A percentile compares a stretch with the other conserved stretches of the same genome.
Conservation (phyloP, 2,329 filamentous ascomycete genomes). For the Paracorniculantispora psalliotae region DNA sequence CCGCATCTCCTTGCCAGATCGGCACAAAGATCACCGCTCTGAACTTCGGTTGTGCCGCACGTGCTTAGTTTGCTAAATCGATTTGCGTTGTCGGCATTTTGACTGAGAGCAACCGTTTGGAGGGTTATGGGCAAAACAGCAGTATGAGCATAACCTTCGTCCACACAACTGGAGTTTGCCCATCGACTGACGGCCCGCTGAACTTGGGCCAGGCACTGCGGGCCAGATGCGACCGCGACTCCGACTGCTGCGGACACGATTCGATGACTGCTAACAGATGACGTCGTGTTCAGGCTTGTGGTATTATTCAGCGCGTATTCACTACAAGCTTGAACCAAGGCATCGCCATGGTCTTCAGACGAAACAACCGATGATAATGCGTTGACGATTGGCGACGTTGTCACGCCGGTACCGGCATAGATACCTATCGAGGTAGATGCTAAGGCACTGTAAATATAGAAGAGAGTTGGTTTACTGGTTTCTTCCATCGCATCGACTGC, state of each 20-base stretch:
- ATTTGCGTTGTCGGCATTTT: conserved; percentile 8
- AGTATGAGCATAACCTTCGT: conserved; percentile 17
- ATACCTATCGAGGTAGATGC: conserved; percentile 16
- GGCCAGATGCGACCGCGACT: conserved; percentile 17
- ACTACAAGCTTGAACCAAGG: not conserved
- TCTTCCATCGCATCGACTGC: not conserved
- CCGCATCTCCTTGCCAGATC: not conserved
- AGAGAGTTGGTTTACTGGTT: not conserved
- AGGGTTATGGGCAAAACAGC: conserved; percentile 19
- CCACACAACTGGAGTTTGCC: conserved; percentile 25
- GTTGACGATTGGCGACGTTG: conserved; percentile 10
- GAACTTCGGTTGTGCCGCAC: not conserved
- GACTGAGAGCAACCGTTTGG: conserved; percentile 21
- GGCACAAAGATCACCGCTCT: not conserved
- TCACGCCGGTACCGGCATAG: conserved; percentile 19
- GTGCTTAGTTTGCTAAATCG: conserved; percentile 2
- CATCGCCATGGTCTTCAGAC: not conserved
- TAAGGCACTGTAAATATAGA: not conserved
- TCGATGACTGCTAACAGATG: conserved; percentile 4
- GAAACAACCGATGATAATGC: conserved; percentile 12
- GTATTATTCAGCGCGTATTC: conserved; percentile 15
- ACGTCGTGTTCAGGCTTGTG: conserved; percentile 8
- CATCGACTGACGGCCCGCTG: conserved; percentile 25
- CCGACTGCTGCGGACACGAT: not conserved
- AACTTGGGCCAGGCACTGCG: conserved; percentile 19